phyloP scores from a whole-genome alignment of 164 flowering plant species.

The Vitis rotundifolia region DNA sequence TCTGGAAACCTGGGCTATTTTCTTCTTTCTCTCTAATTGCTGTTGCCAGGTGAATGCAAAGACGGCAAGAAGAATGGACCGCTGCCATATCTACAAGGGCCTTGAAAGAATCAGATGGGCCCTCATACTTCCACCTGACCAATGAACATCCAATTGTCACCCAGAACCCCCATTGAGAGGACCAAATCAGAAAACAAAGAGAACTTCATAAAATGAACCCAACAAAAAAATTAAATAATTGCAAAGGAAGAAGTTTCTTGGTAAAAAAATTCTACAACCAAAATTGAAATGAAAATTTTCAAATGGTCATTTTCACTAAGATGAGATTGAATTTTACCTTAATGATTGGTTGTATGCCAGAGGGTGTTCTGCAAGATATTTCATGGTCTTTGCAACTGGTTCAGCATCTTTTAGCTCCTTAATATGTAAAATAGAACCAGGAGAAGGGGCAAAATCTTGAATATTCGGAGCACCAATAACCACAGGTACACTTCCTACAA shows the following conservation, averaged over 20 bases:
- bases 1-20: slow-evolving; percentile 41
- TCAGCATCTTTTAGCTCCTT: slow-evolving; percentile 57
- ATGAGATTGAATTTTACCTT: slow-evolving; percentile 38
- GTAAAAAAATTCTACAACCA: neutral
- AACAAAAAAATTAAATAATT: neutral
- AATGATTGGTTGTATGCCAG: slow-evolving; percentile 65
- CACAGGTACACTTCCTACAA: slow-evolving; percentile 82
- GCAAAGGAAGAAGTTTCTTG: neutral
- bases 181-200: slow-evolving; percentile 6
- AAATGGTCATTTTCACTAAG: neutral
- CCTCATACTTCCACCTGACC: slow-evolving; percentile 90
- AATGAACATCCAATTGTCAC: slow-evolving; percentile 8
- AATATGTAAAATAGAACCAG: slow-evolving; percentile 71
- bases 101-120: slow-evolving; percentile 98
- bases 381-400: slow-evolving; percentile 55
- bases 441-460: slow-evolving; percentile 85
- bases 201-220: neutral
- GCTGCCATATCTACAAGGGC: slow-evolving; percentile 99
- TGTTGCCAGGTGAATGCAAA: slow-evolving; percentile 90
- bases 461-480: slow-evolving; percentile 97
- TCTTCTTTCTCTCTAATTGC: slow-evolving; percentile 67
- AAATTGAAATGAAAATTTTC: neutral
- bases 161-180: neutral
- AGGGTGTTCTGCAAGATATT: slow-evolving; percentile 64
- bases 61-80: slow-evolving; percentile 98